These are phyloP conservation scores for Xylaria sp. DNA, from an alignment of 2,329 filamentous ascomycete genomes.

Conservation along the genomic window DNA sequence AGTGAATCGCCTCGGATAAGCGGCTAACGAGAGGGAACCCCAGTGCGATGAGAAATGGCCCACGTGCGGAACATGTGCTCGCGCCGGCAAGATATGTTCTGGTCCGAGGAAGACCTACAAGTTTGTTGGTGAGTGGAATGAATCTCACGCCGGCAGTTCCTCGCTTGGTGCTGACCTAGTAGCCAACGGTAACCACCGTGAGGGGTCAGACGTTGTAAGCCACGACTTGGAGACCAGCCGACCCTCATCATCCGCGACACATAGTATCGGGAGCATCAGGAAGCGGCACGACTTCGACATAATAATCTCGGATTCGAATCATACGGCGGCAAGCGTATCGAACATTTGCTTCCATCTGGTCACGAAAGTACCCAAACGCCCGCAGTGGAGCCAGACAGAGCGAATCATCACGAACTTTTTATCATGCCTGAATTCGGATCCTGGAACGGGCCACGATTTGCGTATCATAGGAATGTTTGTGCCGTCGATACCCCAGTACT, in stretches of 20 bases:
- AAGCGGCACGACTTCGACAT: slow-evolving; percentile 2
- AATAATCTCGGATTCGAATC: slow-evolving; percentile 20
- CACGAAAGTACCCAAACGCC: slow-evolving; percentile 2
- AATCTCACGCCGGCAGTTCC: not conserved
- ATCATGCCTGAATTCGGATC: slow-evolving; percentile 21
- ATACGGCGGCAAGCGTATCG: slow-evolving; percentile 16
- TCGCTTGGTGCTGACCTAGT: slow-evolving; percentile 8
- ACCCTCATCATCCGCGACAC: slow-evolving; percentile 5
- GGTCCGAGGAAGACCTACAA: slow-evolving; percentile 27
- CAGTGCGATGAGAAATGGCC: slow-evolving; percentile 33
- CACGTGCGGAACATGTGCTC: slow-evolving; percentile 28
- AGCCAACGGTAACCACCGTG: slow-evolving; percentile 29
- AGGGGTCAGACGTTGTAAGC: slow-evolving; percentile 6
- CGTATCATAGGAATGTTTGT: slow-evolving; percentile 27
- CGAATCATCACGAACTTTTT: slow-evolving; percentile 21
- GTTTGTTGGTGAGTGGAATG: slow-evolving; percentile 20
- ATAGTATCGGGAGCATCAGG: not conserved
- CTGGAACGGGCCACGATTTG: slow-evolving; percentile 26
- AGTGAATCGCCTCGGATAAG: too few relatives aligned
- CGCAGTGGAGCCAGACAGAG: slow-evolving; percentile 20
- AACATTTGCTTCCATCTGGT: slow-evolving; percentile 13
- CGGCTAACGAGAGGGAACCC: slow-evolving; percentile 10
- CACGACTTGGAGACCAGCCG: not conserved
- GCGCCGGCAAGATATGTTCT: slow-evolving; percentile 27
- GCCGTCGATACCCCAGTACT: slow-evolving; percentile 23